Base-by-base conservation (phyloP, 1,139 yeast species). In the Pichia sp. region DNA sequence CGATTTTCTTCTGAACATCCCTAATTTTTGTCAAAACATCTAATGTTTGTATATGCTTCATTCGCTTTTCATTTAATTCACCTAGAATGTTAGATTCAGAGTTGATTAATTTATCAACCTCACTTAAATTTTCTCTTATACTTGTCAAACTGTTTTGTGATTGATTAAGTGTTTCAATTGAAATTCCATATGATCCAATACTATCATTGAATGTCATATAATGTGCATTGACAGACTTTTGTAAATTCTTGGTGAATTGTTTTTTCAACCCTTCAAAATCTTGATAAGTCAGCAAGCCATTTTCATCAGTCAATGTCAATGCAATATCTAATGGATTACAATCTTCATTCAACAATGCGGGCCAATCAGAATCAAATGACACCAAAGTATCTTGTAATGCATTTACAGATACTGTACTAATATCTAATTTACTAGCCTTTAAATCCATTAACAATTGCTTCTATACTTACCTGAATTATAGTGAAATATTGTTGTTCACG, bases 311-410 rank as follows among this genome's bases (percentile, higher is more conserved):
- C 51, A 90, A 70, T 0, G 92, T 79, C 42, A 90, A 71, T 0
- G 96, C 96, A 48, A 84, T 71, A 58, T 88, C 96, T 40, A 90
- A 72, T 1, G 96, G 95, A 62, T 87, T 88, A 45, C 94, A 63
- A 27, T 55, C 52, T 73, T 51, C 72, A 62, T 52, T 71, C 69
- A 30, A 67, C 63, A 40, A 71, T 65, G 60, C 65, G 4, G 65
- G 63, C 68, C 68, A 65, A 39, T 64, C 65, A 4, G 42, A 36
- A 24, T 50, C 50, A 9, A 56, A 35, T 7, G 45, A n/a, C 5
- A 37, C 39, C 35, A 53, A 27, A 2, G 48, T 50, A 4, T 44
- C 46, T 20, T 52, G 48, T 16, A 53, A 39, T 5, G 48, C 20
- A 20, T 45, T 34, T 7, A 45, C 18, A 4, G 49, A 36, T 4